Base-by-base conservation (phyloP, 1,284 basidiomycete species). In the Cutaneotrichosporon sp. region DNA sequence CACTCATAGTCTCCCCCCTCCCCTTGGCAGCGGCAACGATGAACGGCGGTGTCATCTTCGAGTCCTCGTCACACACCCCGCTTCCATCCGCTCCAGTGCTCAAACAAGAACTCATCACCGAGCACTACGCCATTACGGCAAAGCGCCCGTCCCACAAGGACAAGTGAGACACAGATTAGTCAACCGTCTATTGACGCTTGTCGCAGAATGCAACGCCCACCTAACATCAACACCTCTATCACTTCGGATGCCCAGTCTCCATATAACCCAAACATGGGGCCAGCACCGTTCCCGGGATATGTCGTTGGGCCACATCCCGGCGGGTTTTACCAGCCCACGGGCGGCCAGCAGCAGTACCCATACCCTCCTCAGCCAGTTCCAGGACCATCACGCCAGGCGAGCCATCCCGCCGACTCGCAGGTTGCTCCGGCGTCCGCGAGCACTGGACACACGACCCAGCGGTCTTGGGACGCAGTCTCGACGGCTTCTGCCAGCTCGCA, bases 91-190 rank as follows among this genome's bases (percentile, higher is more conserved):
- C 50, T 12, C 58, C 58, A 10, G 52, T 43, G 46, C 58, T 60
- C 48, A 60, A 60, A 52, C 55, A 56, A 43, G 58, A 60, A 44
- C 58, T 56, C 36, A 49, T 60, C 52, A 60, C 58, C 23, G 58
- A 60, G 52, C 58, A 60, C 52, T 60, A 60, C 55, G 55, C 55
- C 40, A 48, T 60, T 50, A 56, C 52, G 22, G 58, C 55, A 4
- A 60, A 57, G 40, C 58, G 55, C 13, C 26, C 48, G 14, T 54
- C 58, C 10, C 45, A 49, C 18, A 60, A 60, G 41, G 58, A 60
- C 49, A 59, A 55, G 53, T 55, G 42, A 22, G 54, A 34, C 7
- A 15, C 33, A 15, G 13, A 15, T 13, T n/a, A 44, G 14, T 30
- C 39, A 21, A 35, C 34, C 17, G 34, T n/a, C 15, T 38, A 30